Evolutionary conservation across 257 asterid genomes (phyloP).

Genomic region (Solanum raphanifolium): DNA sequence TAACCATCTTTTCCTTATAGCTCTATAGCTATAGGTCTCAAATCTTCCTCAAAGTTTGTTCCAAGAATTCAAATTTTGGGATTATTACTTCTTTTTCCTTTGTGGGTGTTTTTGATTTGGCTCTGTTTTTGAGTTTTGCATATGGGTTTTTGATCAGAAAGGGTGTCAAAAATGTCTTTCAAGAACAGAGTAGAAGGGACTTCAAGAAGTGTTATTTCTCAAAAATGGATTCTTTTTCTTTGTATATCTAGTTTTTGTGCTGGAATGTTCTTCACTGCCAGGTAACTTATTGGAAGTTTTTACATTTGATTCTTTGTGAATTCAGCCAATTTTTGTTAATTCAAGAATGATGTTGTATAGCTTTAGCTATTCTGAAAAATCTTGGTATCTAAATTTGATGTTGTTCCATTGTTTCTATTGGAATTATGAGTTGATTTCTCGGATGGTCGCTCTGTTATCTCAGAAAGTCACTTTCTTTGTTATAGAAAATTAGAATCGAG

Average conservation of each 20-base stretch:
- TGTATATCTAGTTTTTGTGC: constrained; percentile 66
- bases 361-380: neutral
- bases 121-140: neutral
- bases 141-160: constrained; percentile 29
- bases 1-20: neutral
- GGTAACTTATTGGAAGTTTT: constrained; percentile 25
- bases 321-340: neutral
- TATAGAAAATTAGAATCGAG: neutral
- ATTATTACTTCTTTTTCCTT: constrained; percentile 5
- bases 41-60: constrained; percentile 8
- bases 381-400: neutral
- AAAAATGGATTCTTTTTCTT: constrained; percentile 67
- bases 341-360: neutral
- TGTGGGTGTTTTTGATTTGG: constrained; percentile 1
- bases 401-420: neutral
- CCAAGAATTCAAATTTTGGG: constrained; percentile 5
- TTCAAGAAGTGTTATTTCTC: constrained; percentile 44
- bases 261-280: constrained; percentile 73
- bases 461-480: neutral
- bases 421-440: neutral
- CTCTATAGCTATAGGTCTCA: neutral
- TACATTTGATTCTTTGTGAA: neutral
- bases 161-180: constrained; percentile 24
- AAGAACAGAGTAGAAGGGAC: constrained; percentile 59
- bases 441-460: neutral